Conservation (phyloP, 306 rosid species). For the Cercis canadensis region DNA sequence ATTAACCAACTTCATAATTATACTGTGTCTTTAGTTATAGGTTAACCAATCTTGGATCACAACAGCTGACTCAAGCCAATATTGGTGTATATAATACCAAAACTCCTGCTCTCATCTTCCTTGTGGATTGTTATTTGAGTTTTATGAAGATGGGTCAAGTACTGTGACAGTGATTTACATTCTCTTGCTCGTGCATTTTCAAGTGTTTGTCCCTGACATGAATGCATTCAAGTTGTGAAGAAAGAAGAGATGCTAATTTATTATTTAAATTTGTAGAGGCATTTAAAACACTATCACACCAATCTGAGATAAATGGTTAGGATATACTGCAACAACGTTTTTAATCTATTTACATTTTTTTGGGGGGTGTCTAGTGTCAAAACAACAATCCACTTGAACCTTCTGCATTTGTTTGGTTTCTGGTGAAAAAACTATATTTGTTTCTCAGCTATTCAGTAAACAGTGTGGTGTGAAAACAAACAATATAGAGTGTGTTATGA, state of each 20-base stretch:
- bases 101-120: neutral
- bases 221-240: neutral
- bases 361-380: neutral
- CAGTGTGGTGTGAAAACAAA: neutral
- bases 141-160: neutral
- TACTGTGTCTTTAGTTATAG: neutral
- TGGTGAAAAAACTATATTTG: too few species aligned
- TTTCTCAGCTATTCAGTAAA: neutral
- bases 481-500: neutral
- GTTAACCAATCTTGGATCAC: neutral
- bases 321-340: neutral
- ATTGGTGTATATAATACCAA: too few species aligned
- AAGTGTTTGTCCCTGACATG: neutral
- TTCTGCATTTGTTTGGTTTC: neutral
- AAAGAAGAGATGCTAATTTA: constrained; percentile 5
- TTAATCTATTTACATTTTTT: constrained; percentile 7
- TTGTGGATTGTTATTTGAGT: neutral
- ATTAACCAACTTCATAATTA: neutral
- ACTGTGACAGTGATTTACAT: too few species aligned
- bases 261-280: constrained; percentile 15
- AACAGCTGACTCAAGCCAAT: neutral
- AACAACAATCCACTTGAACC: neutral
- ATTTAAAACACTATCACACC: neutral
- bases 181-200: neutral
- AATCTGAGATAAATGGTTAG: constrained; percentile 3